Conservation (phyloP, 1,284 basidiomycete genomes). For the Bjerkandera adusta region DNA sequence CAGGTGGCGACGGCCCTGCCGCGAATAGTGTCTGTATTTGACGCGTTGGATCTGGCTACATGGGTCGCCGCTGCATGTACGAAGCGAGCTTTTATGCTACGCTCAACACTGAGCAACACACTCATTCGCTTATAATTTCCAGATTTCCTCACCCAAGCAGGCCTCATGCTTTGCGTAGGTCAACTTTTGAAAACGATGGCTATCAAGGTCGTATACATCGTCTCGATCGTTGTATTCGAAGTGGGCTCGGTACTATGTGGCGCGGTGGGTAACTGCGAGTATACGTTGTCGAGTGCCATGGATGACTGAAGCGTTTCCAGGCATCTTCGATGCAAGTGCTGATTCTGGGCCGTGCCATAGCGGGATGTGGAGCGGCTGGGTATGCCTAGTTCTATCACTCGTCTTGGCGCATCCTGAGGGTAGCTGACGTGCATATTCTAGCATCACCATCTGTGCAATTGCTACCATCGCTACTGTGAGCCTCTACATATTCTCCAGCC, state of each 20-base stretch:
- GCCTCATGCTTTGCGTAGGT: conserved; percentile 26
- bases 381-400: not conserved
- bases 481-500: not conserved
- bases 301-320: no score
- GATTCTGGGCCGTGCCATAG: not conserved
- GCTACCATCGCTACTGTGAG: not conserved
- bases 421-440: conserved; percentile 10
- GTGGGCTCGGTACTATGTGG: conserved; percentile 47
- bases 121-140: not conserved
- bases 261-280: conserved; percentile 26
- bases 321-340: not conserved
- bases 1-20: conserved; percentile 37
- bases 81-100: no score
- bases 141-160: conserved; percentile 35
- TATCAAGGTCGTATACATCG: conserved; percentile 41
- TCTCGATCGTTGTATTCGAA: conserved; percentile 40
- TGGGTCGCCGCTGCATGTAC: conserved; percentile 41
- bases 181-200: conserved; percentile 33
- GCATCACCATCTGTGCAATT: not conserved
- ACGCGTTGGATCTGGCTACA: conserved; percentile 31
- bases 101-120: not conserved
- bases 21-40: conserved; percentile 39
- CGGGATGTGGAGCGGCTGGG: not conserved
- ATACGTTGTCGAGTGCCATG: no score
- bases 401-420: no score